These are phyloP conservation scores for Leersia perrieri DNA, from an alignment of 176 grass and related monocot species.

Conservation along the genomic window DNA sequence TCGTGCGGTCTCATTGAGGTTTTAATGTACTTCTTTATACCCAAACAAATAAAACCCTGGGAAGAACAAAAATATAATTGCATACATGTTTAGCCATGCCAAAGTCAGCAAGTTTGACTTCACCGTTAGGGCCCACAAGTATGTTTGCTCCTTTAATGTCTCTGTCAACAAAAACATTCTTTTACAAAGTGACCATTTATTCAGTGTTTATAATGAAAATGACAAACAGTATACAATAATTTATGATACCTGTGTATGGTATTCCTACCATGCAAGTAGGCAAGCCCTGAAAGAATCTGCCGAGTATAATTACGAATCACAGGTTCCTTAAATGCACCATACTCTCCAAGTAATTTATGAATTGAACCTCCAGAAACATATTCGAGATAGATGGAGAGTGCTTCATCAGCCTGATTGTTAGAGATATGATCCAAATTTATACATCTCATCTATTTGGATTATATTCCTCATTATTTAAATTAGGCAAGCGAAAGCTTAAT, in stretches of 20 bases:
- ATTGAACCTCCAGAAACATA: constrained; percentile 65
- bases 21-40: neutral
- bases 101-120: constrained; percentile 75
- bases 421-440: too few relatives aligned
- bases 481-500: constrained; percentile 2
- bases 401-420: constrained; percentile 49
- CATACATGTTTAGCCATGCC: constrained; percentile 81
- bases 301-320: constrained; percentile 49
- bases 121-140: constrained; percentile 64
- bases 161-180: constrained; percentile 24
- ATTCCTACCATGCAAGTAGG: constrained; percentile 54
- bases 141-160: constrained; percentile 86
- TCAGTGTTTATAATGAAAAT: constrained; percentile 15
- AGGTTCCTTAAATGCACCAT: constrained; percentile 60
- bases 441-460: too few relatives aligned
- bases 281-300: constrained; percentile 70
- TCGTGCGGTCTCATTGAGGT: neutral
- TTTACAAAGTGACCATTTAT: neutral
- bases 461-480: neutral
- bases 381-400: constrained; percentile 61
- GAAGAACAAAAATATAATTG: neutral
- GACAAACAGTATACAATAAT: neutral
- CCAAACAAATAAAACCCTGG: constrained; percentile 1
- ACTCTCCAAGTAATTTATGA: constrained; percentile 54
- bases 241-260: constrained; percentile 56